Conservation (phyloP, 495 filamentous ascomycete genomes). For the Daldinia decipiens region DNA sequence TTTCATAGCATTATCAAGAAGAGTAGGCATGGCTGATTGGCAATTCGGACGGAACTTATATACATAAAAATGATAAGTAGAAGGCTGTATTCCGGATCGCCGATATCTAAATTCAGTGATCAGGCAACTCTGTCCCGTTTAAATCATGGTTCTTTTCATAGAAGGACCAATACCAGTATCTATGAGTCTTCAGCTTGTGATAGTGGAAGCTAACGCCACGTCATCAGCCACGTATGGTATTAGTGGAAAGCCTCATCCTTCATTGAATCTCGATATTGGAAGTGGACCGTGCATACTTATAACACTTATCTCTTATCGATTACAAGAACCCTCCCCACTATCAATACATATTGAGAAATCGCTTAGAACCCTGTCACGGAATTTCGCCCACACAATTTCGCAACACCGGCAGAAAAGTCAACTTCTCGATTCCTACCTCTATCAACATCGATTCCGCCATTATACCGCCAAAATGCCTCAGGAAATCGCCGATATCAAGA, state of each 20-base stretch:
- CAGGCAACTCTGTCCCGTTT: constrained; percentile 43
- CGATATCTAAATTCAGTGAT: constrained; percentile 13
- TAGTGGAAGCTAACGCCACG: constrained; percentile 36
- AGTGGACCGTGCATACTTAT: background rate
- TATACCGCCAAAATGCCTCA: constrained; percentile 81
- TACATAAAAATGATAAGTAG: background rate
- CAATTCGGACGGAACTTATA: background rate
- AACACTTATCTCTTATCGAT: constrained; percentile 31
- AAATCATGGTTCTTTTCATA: background rate
- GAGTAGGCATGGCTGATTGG: constrained; percentile 70
- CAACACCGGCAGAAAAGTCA: constrained; percentile 36
- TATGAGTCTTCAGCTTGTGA: background rate
- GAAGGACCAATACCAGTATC: background rate
- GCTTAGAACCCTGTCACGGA: constrained; percentile 41
- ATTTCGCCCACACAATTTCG: constrained; percentile 52
- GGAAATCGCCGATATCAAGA: constrained; percentile 99
- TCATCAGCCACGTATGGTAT: constrained; percentile 29
- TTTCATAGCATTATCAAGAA: constrained; percentile 78
- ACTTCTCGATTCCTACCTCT: constrained; percentile 42
- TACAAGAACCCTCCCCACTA: constrained; percentile 27
- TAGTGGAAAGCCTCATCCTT: constrained; percentile 8
- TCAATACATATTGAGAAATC: constrained; percentile 30
- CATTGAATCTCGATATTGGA: background rate
- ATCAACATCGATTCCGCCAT: constrained; percentile 39
- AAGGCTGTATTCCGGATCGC: constrained; percentile 25